Conservation (phyloP, 139 green algal species). For the Chlamydomonas sp. region DNA sequence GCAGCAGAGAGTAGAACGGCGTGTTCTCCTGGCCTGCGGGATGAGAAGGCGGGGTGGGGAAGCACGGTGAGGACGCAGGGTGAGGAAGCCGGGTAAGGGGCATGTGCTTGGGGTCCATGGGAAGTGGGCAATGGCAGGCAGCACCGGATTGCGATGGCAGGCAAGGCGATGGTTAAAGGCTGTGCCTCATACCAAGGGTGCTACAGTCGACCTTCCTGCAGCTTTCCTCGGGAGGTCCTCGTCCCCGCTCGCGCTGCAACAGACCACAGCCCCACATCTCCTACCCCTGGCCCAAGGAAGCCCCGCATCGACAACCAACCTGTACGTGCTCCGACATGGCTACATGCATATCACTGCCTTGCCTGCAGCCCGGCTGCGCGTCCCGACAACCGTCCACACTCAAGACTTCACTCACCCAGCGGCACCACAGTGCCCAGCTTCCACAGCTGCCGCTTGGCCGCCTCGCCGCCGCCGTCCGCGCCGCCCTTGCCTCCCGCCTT, state of each 20-base stretch:
- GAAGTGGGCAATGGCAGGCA: not conserved
- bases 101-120: not conserved
- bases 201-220: too few relatives aligned
- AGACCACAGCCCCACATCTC: not conserved
- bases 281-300: not conserved
- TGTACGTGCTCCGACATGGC: too few relatives aligned
- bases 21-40: constrained; percentile 30
- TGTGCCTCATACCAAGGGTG: too few relatives aligned
- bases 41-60: too few relatives aligned
- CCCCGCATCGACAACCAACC: too few relatives aligned
- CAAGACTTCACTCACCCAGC: constrained; percentile 3
- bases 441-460: constrained; percentile 13
- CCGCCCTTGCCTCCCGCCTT: not conserved
- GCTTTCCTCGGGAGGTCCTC: too few relatives aligned
- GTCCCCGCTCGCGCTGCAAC: not conserved
- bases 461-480: not conserved
- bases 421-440: constrained; percentile 28
- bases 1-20: constrained; percentile 28
- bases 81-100: too few relatives aligned
- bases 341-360: too few relatives aligned
- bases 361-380: too few relatives aligned
- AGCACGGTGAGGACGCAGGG: too few relatives aligned
- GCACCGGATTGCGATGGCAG: too few relatives aligned
- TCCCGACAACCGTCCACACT: not conserved
- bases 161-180: too few relatives aligned